phyloP scores from a whole-genome alignment of 208 protist genomes.

The Trypanosoma mega region DNA sequence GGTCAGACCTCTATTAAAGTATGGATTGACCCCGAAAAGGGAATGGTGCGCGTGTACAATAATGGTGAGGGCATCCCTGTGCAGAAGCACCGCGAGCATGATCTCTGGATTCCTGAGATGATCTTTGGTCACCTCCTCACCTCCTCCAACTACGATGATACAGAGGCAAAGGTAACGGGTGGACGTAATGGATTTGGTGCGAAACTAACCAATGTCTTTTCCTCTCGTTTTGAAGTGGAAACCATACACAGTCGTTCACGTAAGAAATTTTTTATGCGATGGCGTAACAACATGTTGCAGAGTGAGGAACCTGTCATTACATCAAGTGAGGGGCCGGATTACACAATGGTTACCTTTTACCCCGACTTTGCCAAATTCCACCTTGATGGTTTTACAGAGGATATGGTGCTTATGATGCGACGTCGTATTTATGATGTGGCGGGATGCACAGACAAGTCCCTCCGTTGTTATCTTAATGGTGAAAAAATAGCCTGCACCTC shows the following conservation, averaged over 20 bases:
- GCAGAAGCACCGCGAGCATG: slow-evolving; percentile 95
- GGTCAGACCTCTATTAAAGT: slow-evolving; percentile 94
- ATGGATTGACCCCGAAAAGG: slow-evolving; percentile 93
- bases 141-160: slow-evolving; percentile 99
- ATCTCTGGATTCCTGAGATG: slow-evolving; percentile 99
- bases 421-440: slow-evolving; percentile 99
- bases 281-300: slow-evolving; percentile 97
- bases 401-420: slow-evolving; percentile 96
- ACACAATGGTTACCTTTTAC: slow-evolving; percentile 98
- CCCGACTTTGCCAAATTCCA: slow-evolving; percentile 98
- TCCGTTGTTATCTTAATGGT: slow-evolving; percentile 97
- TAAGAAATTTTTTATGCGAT: slow-evolving; percentile 96
- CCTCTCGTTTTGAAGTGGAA: slow-evolving; percentile 96
- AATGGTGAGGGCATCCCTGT: slow-evolving; percentile 99
- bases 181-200: slow-evolving; percentile 98
- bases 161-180: slow-evolving; percentile 96
- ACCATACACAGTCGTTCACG: slow-evolving; percentile 92
- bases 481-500: slow-evolving; percentile 88
- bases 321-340: slow-evolving; percentile 82
- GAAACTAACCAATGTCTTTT: slow-evolving; percentile 99
- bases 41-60: slow-evolving; percentile 97
- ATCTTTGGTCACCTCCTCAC: slow-evolving; percentile 99
- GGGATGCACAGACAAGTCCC: slow-evolving; percentile 90
- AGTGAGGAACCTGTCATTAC: slow-evolving; percentile 91
- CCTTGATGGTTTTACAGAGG: slow-evolving; percentile 95